phyloP scores from a whole-genome alignment of 805 yeast genomes.

The Candida yuanshanica region DNA sequence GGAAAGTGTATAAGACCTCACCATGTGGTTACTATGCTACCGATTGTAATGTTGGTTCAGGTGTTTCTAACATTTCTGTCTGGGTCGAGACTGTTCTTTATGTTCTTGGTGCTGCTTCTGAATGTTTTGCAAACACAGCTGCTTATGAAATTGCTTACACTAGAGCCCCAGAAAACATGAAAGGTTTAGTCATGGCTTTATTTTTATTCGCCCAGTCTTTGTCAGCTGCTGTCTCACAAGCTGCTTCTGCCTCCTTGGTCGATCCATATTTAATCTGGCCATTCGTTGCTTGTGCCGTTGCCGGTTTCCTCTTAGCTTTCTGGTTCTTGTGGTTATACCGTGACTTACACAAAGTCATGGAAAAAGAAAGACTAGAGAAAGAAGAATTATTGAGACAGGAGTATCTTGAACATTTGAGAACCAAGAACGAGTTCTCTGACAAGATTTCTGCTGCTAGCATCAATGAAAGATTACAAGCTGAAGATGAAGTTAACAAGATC shows the following conservation, averaged over 20 bases:
- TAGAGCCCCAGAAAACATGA: slow-evolving; percentile 62
- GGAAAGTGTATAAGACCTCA: slow-evolving; percentile 59
- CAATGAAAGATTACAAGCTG: not conserved
- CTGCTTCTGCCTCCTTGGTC: slow-evolving; percentile 57
- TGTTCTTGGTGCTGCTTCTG: slow-evolving; percentile 66
- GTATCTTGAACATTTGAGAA: not conserved
- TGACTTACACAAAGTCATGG: slow-evolving; percentile 19
- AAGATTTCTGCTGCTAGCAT: not conserved
- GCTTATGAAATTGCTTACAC: slow-evolving; percentile 83
- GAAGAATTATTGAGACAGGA: slow-evolving; percentile 13
- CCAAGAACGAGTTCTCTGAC: not conserved
- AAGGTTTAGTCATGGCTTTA: slow-evolving; percentile 39
- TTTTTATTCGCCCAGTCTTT: slow-evolving; percentile 70
- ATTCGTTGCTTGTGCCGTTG: slow-evolving; percentile 55
- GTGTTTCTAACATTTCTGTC: slow-evolving; percentile 44
- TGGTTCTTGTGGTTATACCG: slow-evolving; percentile 37
- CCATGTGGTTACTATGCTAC: slow-evolving; percentile 68
- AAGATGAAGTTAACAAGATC: not conserved
- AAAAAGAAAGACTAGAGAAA: slow-evolving; percentile 15
- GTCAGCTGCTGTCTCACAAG: slow-evolving; percentile 73
- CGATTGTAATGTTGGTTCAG: slow-evolving; percentile 36
- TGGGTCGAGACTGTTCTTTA: slow-evolving; percentile 66
- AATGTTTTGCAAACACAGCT: slow-evolving; percentile 73
- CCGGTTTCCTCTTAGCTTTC: slow-evolving; percentile 54
- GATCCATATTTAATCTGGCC: slow-evolving; percentile 71